A percentile compares a stretch with the other conserved stretches of the same genome.
Conservation (phyloP, 208 protist species). For the Trypanosoma cruzi region DNA sequence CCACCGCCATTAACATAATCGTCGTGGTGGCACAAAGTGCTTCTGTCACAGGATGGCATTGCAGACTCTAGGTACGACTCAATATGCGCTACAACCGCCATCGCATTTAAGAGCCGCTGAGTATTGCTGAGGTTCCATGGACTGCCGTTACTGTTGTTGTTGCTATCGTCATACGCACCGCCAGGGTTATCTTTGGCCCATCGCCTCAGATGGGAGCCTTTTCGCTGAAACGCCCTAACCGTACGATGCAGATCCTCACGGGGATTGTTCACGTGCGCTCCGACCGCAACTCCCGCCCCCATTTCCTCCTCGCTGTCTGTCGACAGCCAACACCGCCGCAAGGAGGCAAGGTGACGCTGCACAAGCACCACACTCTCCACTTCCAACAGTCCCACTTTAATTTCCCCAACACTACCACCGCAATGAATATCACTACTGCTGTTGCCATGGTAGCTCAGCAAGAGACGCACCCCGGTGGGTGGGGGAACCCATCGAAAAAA, state of each 20-base stretch:
- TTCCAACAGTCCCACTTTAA: conserved; percentile 6
- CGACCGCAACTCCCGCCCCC: background rate
- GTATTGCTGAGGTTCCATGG: background rate
- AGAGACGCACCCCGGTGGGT: conserved; percentile 2
- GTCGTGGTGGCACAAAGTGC: background rate
- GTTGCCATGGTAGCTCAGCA: background rate
- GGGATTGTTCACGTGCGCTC: background rate
- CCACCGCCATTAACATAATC: background rate
- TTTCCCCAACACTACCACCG: background rate
- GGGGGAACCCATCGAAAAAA: conserved; percentile 20
- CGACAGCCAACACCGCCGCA: conserved; percentile 4
- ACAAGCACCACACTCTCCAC: conserved; percentile 9
- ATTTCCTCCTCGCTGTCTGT: background rate
- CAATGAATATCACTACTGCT: background rate
- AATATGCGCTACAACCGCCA: conserved; percentile 23
- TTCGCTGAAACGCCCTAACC: conserved; percentile 7
- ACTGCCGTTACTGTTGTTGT: no score
- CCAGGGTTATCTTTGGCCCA: no score
- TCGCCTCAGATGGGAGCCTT: background rate
- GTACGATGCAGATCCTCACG: conserved; percentile 4
- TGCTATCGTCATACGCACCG: no score
- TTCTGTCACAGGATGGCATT: background rate
- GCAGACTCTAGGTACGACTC: background rate
- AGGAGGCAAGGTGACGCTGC: conserved; percentile 1
- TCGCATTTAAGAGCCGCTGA: conserved; percentile 3